Conservation (phyloP, 331 rosid genomes). For the Cydonia oblonga region DNA sequence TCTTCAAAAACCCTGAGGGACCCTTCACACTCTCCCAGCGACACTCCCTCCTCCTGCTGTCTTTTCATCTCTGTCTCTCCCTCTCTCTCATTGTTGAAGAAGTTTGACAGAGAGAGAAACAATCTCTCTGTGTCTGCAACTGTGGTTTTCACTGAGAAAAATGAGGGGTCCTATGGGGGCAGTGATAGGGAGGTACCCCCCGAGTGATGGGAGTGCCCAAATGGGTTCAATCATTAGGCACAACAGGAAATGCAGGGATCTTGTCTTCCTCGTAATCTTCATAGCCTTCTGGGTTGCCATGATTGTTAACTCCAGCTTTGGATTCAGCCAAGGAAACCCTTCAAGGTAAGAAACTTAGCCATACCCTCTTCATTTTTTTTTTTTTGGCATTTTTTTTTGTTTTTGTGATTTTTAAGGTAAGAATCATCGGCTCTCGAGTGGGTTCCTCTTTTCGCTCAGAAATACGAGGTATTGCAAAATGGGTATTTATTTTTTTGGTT, state of each 20-base stretch:
- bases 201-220: slow-evolving; percentile 76
- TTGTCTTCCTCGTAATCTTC: slow-evolving; percentile 62
- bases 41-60: not conserved
- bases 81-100: slow-evolving; percentile 9
- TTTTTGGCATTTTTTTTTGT: not conserved
- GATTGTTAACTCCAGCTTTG: slow-evolving; percentile 98
- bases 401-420: slow-evolving; percentile 2
- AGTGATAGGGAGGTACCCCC: slow-evolving; percentile 81
- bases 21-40: slow-evolving; percentile 9
- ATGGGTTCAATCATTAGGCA: slow-evolving; percentile 72
- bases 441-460: slow-evolving; percentile 5
- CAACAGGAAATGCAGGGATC: slow-evolving; percentile 79
- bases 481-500: not conserved
- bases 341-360: slow-evolving; percentile 42
- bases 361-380: not conserved
- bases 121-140: not conserved
- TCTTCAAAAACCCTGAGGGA: slow-evolving; percentile 8
- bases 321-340: slow-evolving; percentile 86
- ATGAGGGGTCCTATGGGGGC: slow-evolving; percentile 98
- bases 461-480: not conserved
- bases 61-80: not conserved
- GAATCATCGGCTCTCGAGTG: slow-evolving; percentile 5
- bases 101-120: slow-evolving; percentile 3
- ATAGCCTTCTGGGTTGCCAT: slow-evolving; percentile 91
- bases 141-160: not conserved